Evolutionary conservation across 2,329 filamentous ascomycete species (phyloP), one percentile per base, ranked within the genome.

Genomic region (Neocatenulostroma microsporum): DNA sequence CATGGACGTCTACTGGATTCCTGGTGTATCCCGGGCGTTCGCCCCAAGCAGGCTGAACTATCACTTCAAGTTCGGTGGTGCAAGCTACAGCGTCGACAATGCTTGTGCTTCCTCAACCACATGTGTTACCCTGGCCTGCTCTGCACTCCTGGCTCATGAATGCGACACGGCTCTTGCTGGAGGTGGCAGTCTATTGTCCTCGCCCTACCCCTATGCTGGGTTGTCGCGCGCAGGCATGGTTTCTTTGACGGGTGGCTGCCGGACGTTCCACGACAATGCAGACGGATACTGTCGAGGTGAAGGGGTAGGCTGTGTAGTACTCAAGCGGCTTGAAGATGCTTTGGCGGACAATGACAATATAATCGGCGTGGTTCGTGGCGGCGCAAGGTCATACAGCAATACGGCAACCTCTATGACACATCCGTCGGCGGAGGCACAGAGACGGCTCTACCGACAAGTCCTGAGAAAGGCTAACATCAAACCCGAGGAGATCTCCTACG

Each of bases 211-310:
- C 65, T 85, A 84, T 62, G 72, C 80, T 9, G 82, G 81, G 48
- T 67, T 89, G 6, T 82, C 78, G 54, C 77, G 82, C 48, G 84
- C 82, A 10, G 80, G 85, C 51, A 88, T 89, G 62, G 64, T 89
- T 47, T 84, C 82, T 20, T 81, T 81, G 63, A 83, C 75, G 35
- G 82, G 83, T 6, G 74, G 77, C 44, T 88, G 83, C 61, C 84
- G 85, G 53, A 85, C 84, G 0, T 91, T 85, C 54, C 84, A 89
- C 58, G 80, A 85, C 45, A 76, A 72, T 24, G 84, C 84, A 3
- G 82, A 88, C 60, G 84, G 84, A 2, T 89, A 91, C 62, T 89
- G 84, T 62, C 78, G 84, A 55, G 83, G 78, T 36, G 84, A 91
- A 49, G 79, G 76, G 13, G 81, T 82, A 42, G 84, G 78, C 2